These are phyloP conservation scores for Musa schizocarpa DNA, from an alignment of 176 grass and related monocot species.

Conservation along the genomic window DNA sequence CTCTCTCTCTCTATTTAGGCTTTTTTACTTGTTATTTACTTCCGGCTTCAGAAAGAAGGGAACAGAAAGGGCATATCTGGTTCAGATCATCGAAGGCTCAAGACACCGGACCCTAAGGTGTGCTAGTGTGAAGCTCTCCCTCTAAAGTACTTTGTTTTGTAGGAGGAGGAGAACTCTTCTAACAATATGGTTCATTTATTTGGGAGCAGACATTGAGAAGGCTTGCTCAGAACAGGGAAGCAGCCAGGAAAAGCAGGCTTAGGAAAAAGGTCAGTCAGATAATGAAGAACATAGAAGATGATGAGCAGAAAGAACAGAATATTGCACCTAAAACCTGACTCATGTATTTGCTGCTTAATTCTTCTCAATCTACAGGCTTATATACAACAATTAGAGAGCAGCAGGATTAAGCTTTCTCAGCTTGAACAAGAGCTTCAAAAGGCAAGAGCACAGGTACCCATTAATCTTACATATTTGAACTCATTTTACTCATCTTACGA, in stretches of 20 bases:
- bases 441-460: conserved; percentile 53
- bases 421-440: conserved; percentile 86
- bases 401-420: conserved; percentile 78
- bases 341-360: not conserved
- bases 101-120: conserved; percentile 69
- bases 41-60: conserved; percentile 46
- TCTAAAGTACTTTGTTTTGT: not conserved
- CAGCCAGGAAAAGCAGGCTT: conserved; percentile 90
- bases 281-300: not conserved
- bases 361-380: conserved; percentile 53
- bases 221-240: conserved; percentile 96
- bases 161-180: not conserved
- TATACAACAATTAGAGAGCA: conserved; percentile 91
- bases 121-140: not conserved
- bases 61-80: conserved; percentile 55
- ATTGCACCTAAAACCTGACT: not conserved
- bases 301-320: conserved; percentile 8
- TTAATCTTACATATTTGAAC: not conserved
- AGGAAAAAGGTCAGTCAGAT: conserved; percentile 72
- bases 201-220: conserved; percentile 66
- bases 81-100: conserved; percentile 45
- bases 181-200: not conserved
- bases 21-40: not conserved
- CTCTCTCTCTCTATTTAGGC: not conserved
- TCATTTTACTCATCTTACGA: not conserved